Percentiles rank a stretch among this genome's conserved stretches.
These are phyloP conservation scores for Tetracladium maxilliforme DNA, from an alignment of 2,329 filamentous ascomycete species.

Conservation along the genomic window DNA sequence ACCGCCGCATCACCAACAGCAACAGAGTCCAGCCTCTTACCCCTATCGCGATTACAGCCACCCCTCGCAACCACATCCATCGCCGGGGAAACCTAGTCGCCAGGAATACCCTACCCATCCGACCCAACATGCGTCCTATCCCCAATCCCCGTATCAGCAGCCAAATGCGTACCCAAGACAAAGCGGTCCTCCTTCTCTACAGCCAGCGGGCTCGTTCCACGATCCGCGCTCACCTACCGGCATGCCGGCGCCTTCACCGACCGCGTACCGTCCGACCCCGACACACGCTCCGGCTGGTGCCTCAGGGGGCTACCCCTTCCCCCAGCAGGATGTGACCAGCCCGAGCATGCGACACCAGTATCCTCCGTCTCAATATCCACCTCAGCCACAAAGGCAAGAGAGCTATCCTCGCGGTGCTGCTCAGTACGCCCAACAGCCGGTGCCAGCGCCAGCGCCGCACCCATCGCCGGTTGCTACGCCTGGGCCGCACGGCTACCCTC, in stretches of 20 bases:
- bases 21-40: background rate
- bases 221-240: constrained; percentile 8
- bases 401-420: constrained; percentile 12
- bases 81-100: constrained; percentile 14
- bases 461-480: constrained; percentile 16
- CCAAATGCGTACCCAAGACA: too few species aligned
- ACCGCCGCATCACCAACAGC: constrained; percentile 9
- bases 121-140: too few species aligned
- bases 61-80: constrained; percentile 9
- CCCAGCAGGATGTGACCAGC: too few species aligned
- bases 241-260: constrained; percentile 14
- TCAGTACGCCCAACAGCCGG: constrained; percentile 12
- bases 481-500: constrained; percentile 15
- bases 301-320: too few species aligned
- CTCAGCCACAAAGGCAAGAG: constrained; percentile 11
- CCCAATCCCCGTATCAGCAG: too few species aligned
- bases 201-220: too few species aligned
- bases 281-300: too few species aligned
- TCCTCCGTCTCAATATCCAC: constrained; percentile 13
- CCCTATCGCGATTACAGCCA: constrained; percentile 14
- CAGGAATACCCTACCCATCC: constrained; percentile 17
- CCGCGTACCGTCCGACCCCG: constrained; percentile 12
- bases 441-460: constrained; percentile 14
- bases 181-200: too few species aligned
- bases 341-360: too few species aligned